phyloP scores from a whole-genome alignment of 2,329 filamentous ascomycete genomes.

The Scorias spongiosa region DNA sequence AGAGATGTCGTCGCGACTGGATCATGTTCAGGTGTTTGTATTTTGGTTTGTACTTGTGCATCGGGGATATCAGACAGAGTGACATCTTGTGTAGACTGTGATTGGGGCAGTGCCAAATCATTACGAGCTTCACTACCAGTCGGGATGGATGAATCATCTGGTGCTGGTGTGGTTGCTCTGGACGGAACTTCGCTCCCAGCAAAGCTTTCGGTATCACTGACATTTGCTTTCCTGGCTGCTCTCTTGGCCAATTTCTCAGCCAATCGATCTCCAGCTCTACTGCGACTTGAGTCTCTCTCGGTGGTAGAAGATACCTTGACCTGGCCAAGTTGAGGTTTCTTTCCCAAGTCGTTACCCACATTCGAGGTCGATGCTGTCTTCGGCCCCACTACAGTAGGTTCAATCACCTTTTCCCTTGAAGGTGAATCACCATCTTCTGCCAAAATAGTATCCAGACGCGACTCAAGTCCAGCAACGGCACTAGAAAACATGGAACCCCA shows the following conservation, averaged over 20 bases:
- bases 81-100: too few relatives aligned
- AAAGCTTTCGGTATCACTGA: constrained; percentile 30
- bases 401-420: constrained; percentile 13
- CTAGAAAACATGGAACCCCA: constrained; percentile 57
- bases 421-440: constrained; percentile 54
- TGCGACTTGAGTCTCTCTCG: constrained; percentile 50
- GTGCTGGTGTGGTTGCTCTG: constrained; percentile 37
- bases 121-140: too few relatives aligned
- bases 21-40: too few relatives aligned
- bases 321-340: constrained; percentile 16
- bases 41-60: too few relatives aligned
- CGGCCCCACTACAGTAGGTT: neutral
- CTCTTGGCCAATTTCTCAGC: constrained; percentile 84
- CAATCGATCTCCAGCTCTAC: constrained; percentile 61
- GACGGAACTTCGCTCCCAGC: constrained; percentile 36
- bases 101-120: too few relatives aligned
- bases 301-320: constrained; percentile 14
- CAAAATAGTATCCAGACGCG: constrained; percentile 78
- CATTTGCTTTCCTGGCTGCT: constrained; percentile 55
- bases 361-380: too few relatives aligned
- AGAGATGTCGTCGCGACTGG: neutral
- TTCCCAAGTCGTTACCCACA: too few relatives aligned
- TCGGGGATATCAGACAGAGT: too few relatives aligned
- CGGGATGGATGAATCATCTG: constrained; percentile 15
- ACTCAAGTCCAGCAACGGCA: constrained; percentile 87